These are phyloP conservation scores for Neonectria hederae DNA, from an alignment of 2,329 filamentous ascomycete genomes.

Conservation along the genomic window DNA sequence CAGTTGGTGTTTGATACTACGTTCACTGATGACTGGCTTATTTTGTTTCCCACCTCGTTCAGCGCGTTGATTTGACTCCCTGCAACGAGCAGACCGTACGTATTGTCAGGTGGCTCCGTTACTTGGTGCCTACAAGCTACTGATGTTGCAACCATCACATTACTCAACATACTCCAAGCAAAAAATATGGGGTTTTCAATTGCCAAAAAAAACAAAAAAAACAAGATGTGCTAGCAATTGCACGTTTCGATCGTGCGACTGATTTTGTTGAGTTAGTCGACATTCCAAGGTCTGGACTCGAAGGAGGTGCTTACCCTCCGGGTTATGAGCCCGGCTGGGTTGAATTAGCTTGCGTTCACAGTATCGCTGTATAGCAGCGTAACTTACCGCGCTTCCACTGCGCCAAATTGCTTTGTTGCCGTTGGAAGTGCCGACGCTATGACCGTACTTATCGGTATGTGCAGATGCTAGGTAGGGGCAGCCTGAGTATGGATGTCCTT, in stretches of 20 bases:
- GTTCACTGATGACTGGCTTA: no score
- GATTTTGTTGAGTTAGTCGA: neutral
- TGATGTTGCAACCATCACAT: neutral
- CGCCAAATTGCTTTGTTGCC: slow-evolving; percentile 10
- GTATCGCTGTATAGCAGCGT: no score
- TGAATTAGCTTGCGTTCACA: slow-evolving; percentile 32
- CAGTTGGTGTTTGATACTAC: no score
- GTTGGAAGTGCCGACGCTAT: neutral
- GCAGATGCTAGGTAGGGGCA: no score
- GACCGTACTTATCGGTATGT: no score
- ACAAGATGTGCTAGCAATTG: slow-evolving; percentile 42
- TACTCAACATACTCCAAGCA: neutral
- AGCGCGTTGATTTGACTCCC: neutral
- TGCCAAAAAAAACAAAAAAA: slow-evolving; percentile 17
- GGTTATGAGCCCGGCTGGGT: slow-evolving; percentile 41
- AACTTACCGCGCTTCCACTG: slow-evolving; percentile 10
- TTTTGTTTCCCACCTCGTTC: neutral
- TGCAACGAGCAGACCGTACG: no score
- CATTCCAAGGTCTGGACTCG: neutral
- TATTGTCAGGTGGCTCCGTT: no score
- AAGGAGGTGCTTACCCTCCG: slow-evolving; percentile 21
- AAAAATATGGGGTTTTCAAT: slow-evolving; percentile 5
- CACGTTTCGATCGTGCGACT: slow-evolving; percentile 35
- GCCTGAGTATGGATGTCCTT: no score
- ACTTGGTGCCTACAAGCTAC: neutral